Conservation (phyloP, 768 basidiomycete genomes). For the Dendrothele bispora region DNA sequence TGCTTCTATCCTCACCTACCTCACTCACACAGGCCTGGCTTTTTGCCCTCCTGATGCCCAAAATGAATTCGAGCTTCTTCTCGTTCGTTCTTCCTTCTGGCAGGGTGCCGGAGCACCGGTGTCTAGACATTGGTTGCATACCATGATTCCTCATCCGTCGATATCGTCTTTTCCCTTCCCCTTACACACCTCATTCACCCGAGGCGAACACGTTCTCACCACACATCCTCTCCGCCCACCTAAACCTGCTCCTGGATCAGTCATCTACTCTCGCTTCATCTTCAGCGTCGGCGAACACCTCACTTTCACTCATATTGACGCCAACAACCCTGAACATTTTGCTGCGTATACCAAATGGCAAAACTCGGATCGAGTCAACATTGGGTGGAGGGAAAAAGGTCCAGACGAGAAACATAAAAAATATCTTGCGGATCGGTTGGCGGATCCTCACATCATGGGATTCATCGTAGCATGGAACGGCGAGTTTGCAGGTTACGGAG, state of each 20-base stretch:
- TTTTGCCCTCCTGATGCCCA: slow-evolving; percentile 12
- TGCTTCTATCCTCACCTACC: slow-evolving; percentile 33
- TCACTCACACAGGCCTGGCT: slow-evolving; percentile 37
- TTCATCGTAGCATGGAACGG: slow-evolving; percentile 50
- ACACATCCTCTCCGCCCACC: slow-evolving; percentile 51
- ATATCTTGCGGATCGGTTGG: slow-evolving; percentile 34
- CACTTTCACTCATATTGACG: slow-evolving; percentile 32
- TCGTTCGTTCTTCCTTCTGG: slow-evolving; percentile 47
- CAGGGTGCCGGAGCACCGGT: slow-evolving; percentile 47
- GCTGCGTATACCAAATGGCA: slow-evolving; percentile 50
- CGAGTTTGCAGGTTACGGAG: slow-evolving; percentile 42
- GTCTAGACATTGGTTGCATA: slow-evolving; percentile 28
- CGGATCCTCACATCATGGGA: slow-evolving; percentile 38
- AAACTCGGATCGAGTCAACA: slow-evolving; percentile 45
- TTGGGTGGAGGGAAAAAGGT: slow-evolving; percentile 46
- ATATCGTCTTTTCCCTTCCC: slow-evolving; percentile 33
- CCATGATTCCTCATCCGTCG: slow-evolving; percentile 24
- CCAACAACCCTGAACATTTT: slow-evolving; percentile 35
- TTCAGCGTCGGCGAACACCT: slow-evolving; percentile 29
- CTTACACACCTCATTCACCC: slow-evolving; percentile 39
- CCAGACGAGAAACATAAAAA: slow-evolving; percentile 41
- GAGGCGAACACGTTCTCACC: slow-evolving; percentile 45
- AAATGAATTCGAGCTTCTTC: slow-evolving; percentile 29
- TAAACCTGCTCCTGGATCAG: slow-evolving; percentile 39
- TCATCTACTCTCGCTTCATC: slow-evolving; percentile 41